Evolutionary conservation across 768 basidiomycete genomes (phyloP).

Genomic region (Porphyrellus cyaneotinctus): DNA sequence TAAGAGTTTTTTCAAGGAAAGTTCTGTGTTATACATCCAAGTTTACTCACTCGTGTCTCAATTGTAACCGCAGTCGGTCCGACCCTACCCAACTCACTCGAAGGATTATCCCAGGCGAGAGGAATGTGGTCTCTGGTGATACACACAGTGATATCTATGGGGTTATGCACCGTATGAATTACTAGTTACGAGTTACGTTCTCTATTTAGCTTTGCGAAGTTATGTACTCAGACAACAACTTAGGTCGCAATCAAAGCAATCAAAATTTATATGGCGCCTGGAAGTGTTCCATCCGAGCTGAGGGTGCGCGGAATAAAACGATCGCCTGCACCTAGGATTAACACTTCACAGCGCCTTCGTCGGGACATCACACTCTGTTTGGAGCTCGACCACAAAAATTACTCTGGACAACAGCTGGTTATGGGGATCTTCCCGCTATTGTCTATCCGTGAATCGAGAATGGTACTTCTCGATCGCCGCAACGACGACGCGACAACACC

Average conservation of each 20-base stretch:
- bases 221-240: neutral
- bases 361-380: constrained; percentile 32
- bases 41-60: neutral
- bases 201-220: neutral
- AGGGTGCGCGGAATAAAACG: constrained; percentile 6
- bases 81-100: constrained; percentile 12
- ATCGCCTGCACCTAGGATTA: neutral
- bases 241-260: constrained; percentile 28
- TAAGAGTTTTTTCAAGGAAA: constrained; percentile 2
- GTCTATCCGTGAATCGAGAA: constrained; percentile 34
- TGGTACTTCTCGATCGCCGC: constrained; percentile 20
- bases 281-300: constrained; percentile 7
- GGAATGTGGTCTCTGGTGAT: constrained; percentile 16
- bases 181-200: constrained; percentile 6
- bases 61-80: constrained; percentile 8
- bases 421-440: constrained; percentile 31
- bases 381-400: constrained; percentile 30
- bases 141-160: constrained; percentile 21
- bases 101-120: constrained; percentile 5
- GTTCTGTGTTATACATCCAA: neutral
- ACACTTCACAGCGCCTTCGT: constrained; percentile 16
- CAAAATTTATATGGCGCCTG: constrained; percentile 16
- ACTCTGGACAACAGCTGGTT: constrained; percentile 24
- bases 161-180: constrained; percentile 13
- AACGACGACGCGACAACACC: constrained; percentile 10